These are phyloP conservation scores for Psilocybe azurescens DNA, from an alignment of 768 basidiomycete species.

Conservation along the genomic window DNA sequence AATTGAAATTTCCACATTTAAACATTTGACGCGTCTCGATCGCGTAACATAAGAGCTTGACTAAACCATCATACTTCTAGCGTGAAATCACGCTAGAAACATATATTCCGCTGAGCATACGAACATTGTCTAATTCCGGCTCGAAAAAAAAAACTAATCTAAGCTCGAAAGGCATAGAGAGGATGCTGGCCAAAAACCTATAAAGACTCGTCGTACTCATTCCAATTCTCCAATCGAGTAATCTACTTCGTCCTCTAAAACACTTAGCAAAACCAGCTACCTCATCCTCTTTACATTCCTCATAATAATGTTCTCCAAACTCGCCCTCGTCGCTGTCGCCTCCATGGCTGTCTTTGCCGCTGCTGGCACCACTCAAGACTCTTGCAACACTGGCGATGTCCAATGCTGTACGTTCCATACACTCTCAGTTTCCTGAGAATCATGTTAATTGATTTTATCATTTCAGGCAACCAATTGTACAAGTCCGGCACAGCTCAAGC, in stretches of 20 bases:
- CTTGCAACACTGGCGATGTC: conserved; percentile 26
- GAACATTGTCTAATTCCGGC: too few species aligned
- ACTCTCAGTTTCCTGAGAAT: background rate
- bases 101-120: background rate
- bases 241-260: background rate
- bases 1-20: too few species aligned
- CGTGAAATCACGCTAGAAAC: background rate
- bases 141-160: too few species aligned
- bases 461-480: conserved; percentile 19
- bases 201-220: background rate
- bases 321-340: background rate
- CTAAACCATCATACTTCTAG: background rate
- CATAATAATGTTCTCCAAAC: conserved; percentile 5
- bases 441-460: background rate
- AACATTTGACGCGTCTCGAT: background rate
- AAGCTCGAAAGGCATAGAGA: too few species aligned
- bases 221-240: conserved; percentile 1
- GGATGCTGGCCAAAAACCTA: background rate
- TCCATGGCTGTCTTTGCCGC: conserved; percentile 7
- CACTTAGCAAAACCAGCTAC: background rate
- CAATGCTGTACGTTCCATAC: conserved; percentile 28
- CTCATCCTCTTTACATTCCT: background rate
- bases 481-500: background rate
- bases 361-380: background rate
- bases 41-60: background rate